Percentiles rank a stretch among this genome's conserved stretches.
Evolutionary conservation across 2,329 filamentous ascomycete genomes (phyloP).

Genomic region (Dryadomyces sulphureus): DNA sequence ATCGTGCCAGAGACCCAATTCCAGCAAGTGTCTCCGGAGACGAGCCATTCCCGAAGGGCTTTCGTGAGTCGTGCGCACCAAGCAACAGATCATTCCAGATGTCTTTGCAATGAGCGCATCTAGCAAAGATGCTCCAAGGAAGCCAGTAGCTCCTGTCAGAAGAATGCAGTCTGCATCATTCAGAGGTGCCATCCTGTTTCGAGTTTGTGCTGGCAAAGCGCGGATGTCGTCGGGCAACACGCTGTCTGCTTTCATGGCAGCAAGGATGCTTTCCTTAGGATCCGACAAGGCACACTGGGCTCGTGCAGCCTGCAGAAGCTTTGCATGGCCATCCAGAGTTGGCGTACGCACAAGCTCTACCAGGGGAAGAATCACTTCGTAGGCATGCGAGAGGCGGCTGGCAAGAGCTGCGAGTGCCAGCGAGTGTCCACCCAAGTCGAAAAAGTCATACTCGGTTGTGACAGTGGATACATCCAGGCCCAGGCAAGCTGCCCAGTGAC

Average conservation of each 20-base stretch:
- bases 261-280: not conserved
- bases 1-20: conserved; percentile 64
- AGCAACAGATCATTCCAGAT: conserved; percentile 53
- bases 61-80: conserved; percentile 45
- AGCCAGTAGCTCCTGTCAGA: conserved; percentile 62
- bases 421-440: conserved; percentile 68
- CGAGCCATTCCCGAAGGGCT: conserved; percentile 54
- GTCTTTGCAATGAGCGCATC: conserved; percentile 53
- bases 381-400: conserved; percentile 51
- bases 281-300: conserved; percentile 44
- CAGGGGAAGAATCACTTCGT: conserved; percentile 60
- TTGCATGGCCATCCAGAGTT: conserved; percentile 57
- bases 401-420: conserved; percentile 63
- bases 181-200: conserved; percentile 16
- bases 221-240: conserved; percentile 53
- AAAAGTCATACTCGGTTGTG: conserved; percentile 61
- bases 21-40: conserved; percentile 62
- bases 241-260: conserved; percentile 20
- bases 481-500: conserved; percentile 57
- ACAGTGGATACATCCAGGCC: conserved; percentile 48
- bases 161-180: conserved; percentile 54
- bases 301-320: conserved; percentile 53
- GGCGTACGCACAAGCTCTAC: conserved; percentile 55
- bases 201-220: too few species aligned
- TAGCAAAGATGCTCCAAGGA: conserved; percentile 61